Conservation (phyloP, 2,329 filamentous ascomycete genomes). For the Epichloe typhina region DNA sequence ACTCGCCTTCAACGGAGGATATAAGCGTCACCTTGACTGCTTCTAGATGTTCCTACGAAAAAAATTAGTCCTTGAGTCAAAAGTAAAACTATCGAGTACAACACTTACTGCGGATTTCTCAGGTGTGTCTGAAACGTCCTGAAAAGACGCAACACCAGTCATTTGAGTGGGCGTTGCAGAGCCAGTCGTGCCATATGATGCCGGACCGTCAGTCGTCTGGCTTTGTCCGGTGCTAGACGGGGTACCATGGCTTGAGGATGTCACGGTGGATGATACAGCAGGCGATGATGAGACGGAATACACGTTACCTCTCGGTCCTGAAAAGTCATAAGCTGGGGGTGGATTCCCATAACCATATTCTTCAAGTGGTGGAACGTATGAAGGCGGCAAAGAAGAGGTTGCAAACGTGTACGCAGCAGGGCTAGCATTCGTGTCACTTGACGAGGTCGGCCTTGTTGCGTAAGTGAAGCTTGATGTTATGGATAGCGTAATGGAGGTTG, state of each 20-base stretch:
- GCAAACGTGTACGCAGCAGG: constrained; percentile 3
- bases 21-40: constrained; percentile 13
- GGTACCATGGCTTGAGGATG: not conserved
- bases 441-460: not conserved
- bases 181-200: not conserved
- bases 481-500: not conserved
- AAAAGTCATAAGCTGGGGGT: constrained; percentile 2
- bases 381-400: constrained; percentile 3
- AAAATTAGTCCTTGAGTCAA: not conserved
- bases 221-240: not conserved
- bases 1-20: constrained; percentile 10
- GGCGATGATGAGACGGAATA: not conserved
- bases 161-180: not conserved
- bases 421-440: not conserved
- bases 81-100: not conserved
- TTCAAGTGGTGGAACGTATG: constrained; percentile 5
- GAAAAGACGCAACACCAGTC: not conserved
- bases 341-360: constrained; percentile 6
- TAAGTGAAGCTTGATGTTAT: not conserved
- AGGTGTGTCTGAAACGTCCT: not conserved
- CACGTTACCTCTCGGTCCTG: not conserved
- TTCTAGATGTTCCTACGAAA: not conserved
- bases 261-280: not conserved
- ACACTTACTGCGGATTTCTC: not conserved
- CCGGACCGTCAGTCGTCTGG: not conserved